A percentile compares a stretch with the other conserved stretches of the same genome.
Evolutionary conservation across 352 stramenopile genomes (phyloP).

Genomic region (Pythium dissimile): DNA sequence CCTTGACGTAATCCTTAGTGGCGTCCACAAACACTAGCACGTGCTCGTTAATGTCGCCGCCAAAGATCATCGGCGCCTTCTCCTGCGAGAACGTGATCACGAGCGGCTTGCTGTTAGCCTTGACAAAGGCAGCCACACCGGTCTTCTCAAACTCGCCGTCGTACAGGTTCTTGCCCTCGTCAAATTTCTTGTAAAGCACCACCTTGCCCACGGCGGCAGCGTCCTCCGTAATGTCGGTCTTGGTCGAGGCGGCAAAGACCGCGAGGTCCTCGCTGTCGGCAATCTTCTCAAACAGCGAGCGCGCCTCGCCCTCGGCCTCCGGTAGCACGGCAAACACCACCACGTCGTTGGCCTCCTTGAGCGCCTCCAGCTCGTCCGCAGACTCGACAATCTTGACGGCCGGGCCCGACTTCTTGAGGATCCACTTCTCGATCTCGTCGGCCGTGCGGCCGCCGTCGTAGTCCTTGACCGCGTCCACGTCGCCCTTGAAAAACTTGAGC

Average conservation of each 20-base stretch:
- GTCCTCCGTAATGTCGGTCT: conserved; percentile 54
- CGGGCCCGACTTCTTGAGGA: conserved; percentile 91
- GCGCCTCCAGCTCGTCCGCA: conserved; percentile 60
- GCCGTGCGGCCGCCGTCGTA: conserved; percentile 83
- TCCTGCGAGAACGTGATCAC: conserved; percentile 89
- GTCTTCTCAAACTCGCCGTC: conserved; percentile 72
- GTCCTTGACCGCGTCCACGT: conserved; percentile 80
- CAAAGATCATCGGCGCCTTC: conserved; percentile 90
- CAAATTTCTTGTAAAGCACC: conserved; percentile 87
- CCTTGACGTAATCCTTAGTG: conserved; percentile 59
- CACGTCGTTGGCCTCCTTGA: conserved; percentile 84
- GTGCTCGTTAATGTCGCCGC: conserved; percentile 82
- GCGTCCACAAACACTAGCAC: conserved; percentile 84
- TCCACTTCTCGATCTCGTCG: conserved; percentile 87
- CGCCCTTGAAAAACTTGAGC: conserved; percentile 92
- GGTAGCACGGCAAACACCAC: conserved; percentile 85
- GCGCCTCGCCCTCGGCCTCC: conserved; percentile 65
- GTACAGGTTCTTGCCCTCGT: conserved; percentile 79
- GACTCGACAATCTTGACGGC: conserved; percentile 78
- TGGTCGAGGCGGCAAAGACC: conserved; percentile 75
- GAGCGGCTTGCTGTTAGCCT: conserved; percentile 82
- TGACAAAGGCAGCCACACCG: conserved; percentile 62
- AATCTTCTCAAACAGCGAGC: conserved; percentile 72
- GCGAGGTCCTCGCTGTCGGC: conserved; percentile 68
- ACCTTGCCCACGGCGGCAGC: conserved; percentile 53